Conservation (phyloP, 2,329 filamentous ascomycete genomes). For the Diplodia scrobiculata region DNA sequence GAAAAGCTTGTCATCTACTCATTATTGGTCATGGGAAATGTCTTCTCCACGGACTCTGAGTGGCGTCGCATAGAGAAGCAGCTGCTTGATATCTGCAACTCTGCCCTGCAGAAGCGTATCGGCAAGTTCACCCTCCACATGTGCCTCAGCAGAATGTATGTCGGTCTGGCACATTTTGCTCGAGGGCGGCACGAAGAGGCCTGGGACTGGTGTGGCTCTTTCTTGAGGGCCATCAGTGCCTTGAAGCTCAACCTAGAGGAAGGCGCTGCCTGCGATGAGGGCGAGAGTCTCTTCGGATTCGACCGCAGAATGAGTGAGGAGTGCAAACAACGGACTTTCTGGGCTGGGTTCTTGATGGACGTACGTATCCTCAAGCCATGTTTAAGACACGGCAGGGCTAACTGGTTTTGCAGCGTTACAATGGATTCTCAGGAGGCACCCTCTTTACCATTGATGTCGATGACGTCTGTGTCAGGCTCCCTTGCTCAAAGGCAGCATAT, state of each 20-base stretch:
- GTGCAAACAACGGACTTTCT: constrained; percentile 70
- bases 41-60: constrained; percentile 58
- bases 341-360: constrained; percentile 71
- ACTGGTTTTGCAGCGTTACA: constrained; percentile 54
- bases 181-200: constrained; percentile 61
- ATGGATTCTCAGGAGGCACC: constrained; percentile 57
- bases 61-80: constrained; percentile 46
- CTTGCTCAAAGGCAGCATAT: constrained; percentile 62
- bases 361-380: constrained; percentile 44
- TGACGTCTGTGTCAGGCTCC: constrained; percentile 68
- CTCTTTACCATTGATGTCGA: constrained; percentile 61
- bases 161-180: constrained; percentile 67
- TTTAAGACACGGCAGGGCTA: constrained; percentile 16
- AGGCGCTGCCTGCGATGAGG: constrained; percentile 47
- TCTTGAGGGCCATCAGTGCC: constrained; percentile 61
- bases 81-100: constrained; percentile 18
- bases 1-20: constrained; percentile 64
- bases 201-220: constrained; percentile 65
- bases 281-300: constrained; percentile 58
- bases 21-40: constrained; percentile 59
- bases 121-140: constrained; percentile 63
- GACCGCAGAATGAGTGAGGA: constrained; percentile 63
- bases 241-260: constrained; percentile 66
- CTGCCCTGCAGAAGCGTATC: constrained; percentile 39
- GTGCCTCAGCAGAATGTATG: constrained; percentile 66